phyloP scores from a whole-genome alignment of 2,329 filamentous ascomycete species.

The Arthrobotrys musiformis region DNA sequence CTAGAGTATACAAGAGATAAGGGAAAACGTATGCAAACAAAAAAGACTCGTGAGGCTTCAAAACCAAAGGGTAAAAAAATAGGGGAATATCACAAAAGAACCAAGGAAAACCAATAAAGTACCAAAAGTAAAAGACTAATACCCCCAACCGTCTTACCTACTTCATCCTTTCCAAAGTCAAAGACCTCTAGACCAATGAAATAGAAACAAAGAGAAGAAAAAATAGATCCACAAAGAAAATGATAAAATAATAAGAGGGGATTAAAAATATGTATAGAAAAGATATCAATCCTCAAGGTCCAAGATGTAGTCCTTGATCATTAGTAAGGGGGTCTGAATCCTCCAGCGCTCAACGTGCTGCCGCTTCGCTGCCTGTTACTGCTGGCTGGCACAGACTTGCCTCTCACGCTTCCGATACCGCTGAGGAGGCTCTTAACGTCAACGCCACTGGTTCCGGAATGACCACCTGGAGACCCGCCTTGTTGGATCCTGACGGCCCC shows the following conservation, averaged over 20 bases:
- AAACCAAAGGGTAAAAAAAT: slow-evolving; percentile 9
- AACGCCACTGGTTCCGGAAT: not conserved
- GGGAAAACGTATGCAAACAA: slow-evolving; percentile 7
- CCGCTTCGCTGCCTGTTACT: slow-evolving; percentile 36
- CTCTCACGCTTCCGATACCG: slow-evolving; percentile 44
- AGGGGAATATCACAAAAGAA: slow-evolving; percentile 32
- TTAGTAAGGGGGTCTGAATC: slow-evolving; percentile 48
- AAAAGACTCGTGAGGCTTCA: slow-evolving; percentile 7
- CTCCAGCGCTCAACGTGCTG: slow-evolving; percentile 43
- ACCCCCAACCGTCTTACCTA: not conserved
- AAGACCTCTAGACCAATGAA: slow-evolving; percentile 20
- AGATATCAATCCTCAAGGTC: not conserved
- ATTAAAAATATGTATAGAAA: slow-evolving; percentile 22
- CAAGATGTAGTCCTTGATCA: not conserved
- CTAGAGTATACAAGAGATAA: slow-evolving; percentile 1
- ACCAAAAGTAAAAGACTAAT: slow-evolving; percentile 5
- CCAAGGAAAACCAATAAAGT: slow-evolving; percentile 10
- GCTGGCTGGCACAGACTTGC: slow-evolving; percentile 16
- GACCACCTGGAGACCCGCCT: slow-evolving; percentile 16
- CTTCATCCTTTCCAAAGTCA: not conserved
- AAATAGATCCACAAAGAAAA: slow-evolving; percentile 13
- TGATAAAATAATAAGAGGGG: not conserved
- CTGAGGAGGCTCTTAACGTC: slow-evolving; percentile 53
- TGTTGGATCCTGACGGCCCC: slow-evolving; percentile 23
- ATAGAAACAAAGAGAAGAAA: slow-evolving; percentile 23